phyloP scores from a whole-genome alignment of 2,329 filamentous ascomycete genomes.

The Calonectria hawksworthii region DNA sequence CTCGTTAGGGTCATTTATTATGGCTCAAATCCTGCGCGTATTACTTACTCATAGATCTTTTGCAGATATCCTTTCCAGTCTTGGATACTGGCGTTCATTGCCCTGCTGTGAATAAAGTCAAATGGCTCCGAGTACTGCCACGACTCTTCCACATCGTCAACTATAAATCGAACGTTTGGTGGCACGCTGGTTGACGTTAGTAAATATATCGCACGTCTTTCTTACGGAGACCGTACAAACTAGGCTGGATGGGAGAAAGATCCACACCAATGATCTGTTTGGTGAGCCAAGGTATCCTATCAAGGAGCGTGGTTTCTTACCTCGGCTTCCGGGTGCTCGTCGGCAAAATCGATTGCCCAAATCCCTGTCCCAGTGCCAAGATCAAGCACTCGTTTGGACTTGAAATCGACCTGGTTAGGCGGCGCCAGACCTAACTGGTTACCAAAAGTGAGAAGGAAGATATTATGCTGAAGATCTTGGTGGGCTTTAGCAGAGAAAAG shows the following conservation, averaged over 20 bases:
- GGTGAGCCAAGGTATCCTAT: neutral
- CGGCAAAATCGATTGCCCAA: conserved; percentile 3
- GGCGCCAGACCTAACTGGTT: conserved; percentile 15
- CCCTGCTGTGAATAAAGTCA: conserved; percentile 17
- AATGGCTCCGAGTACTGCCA: conserved; percentile 6
- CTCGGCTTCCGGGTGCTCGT: neutral
- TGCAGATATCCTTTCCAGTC: conserved; percentile 1
- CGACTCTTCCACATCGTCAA: conserved; percentile 19
- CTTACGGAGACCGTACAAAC: neutral
- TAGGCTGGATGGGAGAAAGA: neutral
- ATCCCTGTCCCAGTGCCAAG: conserved; percentile 13
- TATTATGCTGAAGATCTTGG: conserved; percentile 18
- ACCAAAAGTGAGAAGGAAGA: conserved; percentile 17
- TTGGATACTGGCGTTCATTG: conserved; percentile 5
- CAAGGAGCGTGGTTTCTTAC: neutral
- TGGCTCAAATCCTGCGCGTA: fast-evolving
- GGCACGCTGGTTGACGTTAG: neutral
- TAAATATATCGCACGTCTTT: neutral
- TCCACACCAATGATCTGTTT: neutral
- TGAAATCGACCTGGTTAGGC: neutral
- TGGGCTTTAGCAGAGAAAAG: neutral
- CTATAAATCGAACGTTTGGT: conserved; percentile 14
- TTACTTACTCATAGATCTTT: conserved; percentile 12
- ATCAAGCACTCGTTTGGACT: conserved; percentile 1
- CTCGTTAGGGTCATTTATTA: neutral